Base-by-base conservation (phyloP, 2,329 filamentous ascomycete genomes). In the Cladophialophora psammophila region DNA sequence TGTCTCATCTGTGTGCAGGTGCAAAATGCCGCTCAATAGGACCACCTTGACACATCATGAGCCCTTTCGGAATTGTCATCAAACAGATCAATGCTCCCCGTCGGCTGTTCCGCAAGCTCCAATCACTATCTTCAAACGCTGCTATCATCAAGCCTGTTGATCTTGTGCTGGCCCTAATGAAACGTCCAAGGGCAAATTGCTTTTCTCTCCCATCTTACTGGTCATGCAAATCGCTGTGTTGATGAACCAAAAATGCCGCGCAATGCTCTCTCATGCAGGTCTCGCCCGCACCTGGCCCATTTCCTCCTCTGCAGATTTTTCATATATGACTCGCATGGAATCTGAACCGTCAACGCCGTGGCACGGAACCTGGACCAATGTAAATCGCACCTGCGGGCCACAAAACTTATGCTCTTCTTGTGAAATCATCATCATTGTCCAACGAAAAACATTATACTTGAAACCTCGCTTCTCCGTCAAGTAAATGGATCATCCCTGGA, bases 401-500 rank as follows among this genome's bases (percentile, higher is more conserved):
- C 45, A 50, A 50, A 50, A 50, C 45, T 26, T 20, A 26, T 13
- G 45, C 52, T 55, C 52, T 3, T 8, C 52, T 55, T 13, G 31
- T 6, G 13, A 55, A 34, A 55, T 32, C 50, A 35, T 32, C 20
- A 32, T 54, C 50, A 20, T 32, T 32, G 50, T 45, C 26, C 45
- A 34, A 50, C 36, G 2, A 20, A 20, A 35, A 57, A 20, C 15
- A 26, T 10, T 35, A 26, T 50, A 50, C 45, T 50, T 1, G 18
- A 26, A 50, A 10, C 45, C 26, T 3, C 3, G 4, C 15, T 36
- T 62, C 12, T 32, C 40, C 40, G 42, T 68, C 59, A 68, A 8
- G 68, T 63, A 35, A 71, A 71, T 26, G 69, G 69, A 62, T 71
- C 69, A 57, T 71, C 69, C 45, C 55, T 69, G 5, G 65, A 42